Conservation (phyloP, 768 basidiomycete species). For the Kwoniella europaea region DNA sequence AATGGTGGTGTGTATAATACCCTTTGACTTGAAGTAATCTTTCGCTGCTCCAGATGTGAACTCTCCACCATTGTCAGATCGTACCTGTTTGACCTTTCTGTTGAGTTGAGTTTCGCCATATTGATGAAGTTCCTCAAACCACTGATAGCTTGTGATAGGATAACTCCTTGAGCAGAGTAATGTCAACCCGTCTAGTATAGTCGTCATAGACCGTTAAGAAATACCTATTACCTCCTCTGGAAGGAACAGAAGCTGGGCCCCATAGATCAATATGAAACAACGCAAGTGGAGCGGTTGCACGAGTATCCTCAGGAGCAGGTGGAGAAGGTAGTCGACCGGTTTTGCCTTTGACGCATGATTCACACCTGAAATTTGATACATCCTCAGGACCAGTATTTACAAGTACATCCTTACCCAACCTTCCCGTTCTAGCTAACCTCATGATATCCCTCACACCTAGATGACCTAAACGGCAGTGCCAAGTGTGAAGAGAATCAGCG, state of each 20-base stretch:
- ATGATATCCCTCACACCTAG: slow-evolving; percentile 8
- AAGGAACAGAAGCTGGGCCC: slow-evolving; percentile 2
- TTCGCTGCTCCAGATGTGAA: slow-evolving; percentile 5
- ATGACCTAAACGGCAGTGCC: slow-evolving; percentile 11
- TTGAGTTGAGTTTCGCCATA: slow-evolving; percentile 18
- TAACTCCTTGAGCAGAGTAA: slow-evolving; percentile 9
- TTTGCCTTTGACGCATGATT: slow-evolving; percentile 9
- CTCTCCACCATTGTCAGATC: slow-evolving; percentile 22
- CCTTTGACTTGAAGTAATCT: slow-evolving; percentile 5
- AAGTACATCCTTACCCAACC: slow-evolving; percentile 10
- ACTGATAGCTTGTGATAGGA: neutral
- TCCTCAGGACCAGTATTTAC: neutral
- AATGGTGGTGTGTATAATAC: slow-evolving; percentile 9
- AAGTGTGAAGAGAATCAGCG: slow-evolving; percentile 8
- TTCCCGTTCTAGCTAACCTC: slow-evolving; percentile 6
- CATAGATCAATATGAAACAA: slow-evolving; percentile 8
- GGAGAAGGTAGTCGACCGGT: slow-evolving; percentile 3
- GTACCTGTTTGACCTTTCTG: slow-evolving; percentile 8
- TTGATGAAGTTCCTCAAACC: slow-evolving; percentile 4
- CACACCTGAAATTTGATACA: neutral
- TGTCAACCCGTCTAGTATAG: neutral
- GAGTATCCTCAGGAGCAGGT: neutral
- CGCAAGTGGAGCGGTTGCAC: neutral
- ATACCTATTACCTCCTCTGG: slow-evolving; percentile 14
- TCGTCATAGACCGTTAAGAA: slow-evolving; percentile 14